Evolutionary conservation across 148 eudicot species (phyloP).

Genomic region (Salicornia ramosissima): DNA sequence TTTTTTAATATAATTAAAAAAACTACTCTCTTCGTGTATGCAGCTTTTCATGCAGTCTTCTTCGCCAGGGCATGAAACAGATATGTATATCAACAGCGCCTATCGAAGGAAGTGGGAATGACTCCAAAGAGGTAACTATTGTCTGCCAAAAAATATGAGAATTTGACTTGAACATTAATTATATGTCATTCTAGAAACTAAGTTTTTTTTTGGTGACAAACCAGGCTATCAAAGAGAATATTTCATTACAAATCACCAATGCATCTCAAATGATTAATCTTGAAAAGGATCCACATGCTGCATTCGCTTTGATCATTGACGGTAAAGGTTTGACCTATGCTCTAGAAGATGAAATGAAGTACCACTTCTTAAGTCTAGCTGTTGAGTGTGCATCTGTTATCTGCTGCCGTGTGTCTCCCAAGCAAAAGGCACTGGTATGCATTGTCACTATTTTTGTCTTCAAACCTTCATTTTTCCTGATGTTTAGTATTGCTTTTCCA

Average conservation of each 20-base stretch:
- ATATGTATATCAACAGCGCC: conserved; percentile 54
- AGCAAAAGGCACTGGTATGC: conserved; percentile 86
- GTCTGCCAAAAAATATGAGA: conserved; percentile 10
- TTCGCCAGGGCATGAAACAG: conserved; percentile 95
- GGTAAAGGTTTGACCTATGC: conserved; percentile 75
- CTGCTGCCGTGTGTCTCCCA: conserved; percentile 97
- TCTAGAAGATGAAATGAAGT: conserved; percentile 79
- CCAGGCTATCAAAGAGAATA: conserved; percentile 64
- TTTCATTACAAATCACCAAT: conserved; percentile 64
- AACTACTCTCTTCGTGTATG: conserved; percentile 12
- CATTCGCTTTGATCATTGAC: conserved; percentile 91
- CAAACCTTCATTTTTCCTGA: not conserved
- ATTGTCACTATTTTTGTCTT: not conserved
- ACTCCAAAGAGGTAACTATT: conserved; percentile 60
- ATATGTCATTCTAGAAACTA: conserved; percentile 23
- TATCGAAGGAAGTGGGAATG: conserved; percentile 34
- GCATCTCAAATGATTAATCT: conserved; percentile 78
- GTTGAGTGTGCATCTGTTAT: conserved; percentile 91
- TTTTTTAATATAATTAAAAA: no score
- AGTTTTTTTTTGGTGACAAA: conserved; percentile 23
- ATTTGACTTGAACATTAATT: conserved; percentile 12
- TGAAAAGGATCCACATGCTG: conserved; percentile 85
- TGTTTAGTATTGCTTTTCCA: not conserved
- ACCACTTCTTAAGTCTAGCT: conserved; percentile 63
- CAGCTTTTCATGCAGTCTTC: conserved; percentile 92